Evolutionary conservation across 306 rosid genomes (phyloP).

Genomic region (Comarum palustre): DNA sequence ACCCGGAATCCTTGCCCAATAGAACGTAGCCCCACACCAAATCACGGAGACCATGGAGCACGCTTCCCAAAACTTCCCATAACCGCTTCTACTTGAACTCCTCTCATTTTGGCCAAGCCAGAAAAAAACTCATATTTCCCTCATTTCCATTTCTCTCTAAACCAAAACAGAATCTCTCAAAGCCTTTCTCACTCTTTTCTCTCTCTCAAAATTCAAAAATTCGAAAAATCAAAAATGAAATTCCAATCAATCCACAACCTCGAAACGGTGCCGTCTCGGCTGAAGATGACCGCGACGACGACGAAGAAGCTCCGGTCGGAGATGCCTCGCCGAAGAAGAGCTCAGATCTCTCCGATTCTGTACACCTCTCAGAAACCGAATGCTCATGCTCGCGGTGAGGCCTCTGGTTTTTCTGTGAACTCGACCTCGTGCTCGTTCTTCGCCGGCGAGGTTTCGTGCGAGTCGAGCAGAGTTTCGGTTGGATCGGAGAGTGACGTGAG

Average conservation of each 20-base stretch:
- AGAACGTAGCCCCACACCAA: slow-evolving; percentile 18
- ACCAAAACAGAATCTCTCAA: background rate
- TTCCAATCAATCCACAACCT: slow-evolving; percentile 34
- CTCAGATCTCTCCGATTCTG: slow-evolving; percentile 55
- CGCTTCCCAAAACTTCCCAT: slow-evolving; percentile 23
- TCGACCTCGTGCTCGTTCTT: slow-evolving; percentile 44
- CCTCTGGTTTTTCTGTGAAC: slow-evolving; percentile 33
- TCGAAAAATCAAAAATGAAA: slow-evolving; percentile 28
- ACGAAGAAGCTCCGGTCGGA: slow-evolving; percentile 75
- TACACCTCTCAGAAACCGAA: slow-evolving; percentile 18
- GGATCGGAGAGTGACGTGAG: slow-evolving; percentile 33
- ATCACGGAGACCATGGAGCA: slow-evolving; percentile 28
- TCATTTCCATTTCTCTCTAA: slow-evolving; percentile 6
- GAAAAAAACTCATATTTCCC: background rate
- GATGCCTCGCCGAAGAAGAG: slow-evolving; percentile 54
- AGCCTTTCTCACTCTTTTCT: slow-evolving; percentile 12
- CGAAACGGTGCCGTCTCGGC: slow-evolving; percentile 6
- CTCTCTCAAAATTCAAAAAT: slow-evolving; percentile 1
- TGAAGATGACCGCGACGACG: slow-evolving; percentile 37
- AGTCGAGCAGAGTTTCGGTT: slow-evolving; percentile 44
- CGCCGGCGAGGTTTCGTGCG: slow-evolving; percentile 56
- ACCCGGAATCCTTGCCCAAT: background rate
- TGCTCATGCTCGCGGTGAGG: background rate
- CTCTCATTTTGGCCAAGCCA: background rate
- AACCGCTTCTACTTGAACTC: slow-evolving; percentile 39